Evolutionary conservation across 1,284 basidiomycete genomes (phyloP).

Genomic region (Lignosus rhinocerotis): DNA sequence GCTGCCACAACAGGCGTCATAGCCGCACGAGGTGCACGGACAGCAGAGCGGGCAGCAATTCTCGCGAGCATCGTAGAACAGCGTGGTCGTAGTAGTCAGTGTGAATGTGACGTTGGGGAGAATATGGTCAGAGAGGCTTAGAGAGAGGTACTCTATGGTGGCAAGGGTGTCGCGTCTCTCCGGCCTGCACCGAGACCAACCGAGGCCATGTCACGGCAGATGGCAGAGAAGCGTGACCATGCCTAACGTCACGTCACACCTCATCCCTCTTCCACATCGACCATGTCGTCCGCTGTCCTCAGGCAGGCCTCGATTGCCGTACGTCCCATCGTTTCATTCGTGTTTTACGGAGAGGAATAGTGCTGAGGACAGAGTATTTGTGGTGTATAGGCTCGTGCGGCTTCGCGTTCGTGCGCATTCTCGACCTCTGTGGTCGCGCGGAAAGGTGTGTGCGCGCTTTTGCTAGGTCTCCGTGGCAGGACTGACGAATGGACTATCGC

Average conservation of each 20-base stretch:
- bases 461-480: constrained; percentile 1
- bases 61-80: constrained; percentile 40
- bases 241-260: constrained; percentile 31
- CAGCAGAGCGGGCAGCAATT: constrained; percentile 37
- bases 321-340: constrained; percentile 27
- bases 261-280: constrained; percentile 40
- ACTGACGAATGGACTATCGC: not conserved
- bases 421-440: constrained; percentile 65
- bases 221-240: constrained; percentile 11
- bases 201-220: constrained; percentile 21
- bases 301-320: constrained; percentile 56
- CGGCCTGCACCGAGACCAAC: constrained; percentile 30
- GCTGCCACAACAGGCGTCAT: constrained; percentile 30
- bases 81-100: not conserved
- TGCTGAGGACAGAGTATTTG: constrained; percentile 24
- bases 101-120: not conserved
- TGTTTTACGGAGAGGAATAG: not conserved
- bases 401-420: constrained; percentile 51
- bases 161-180: constrained; percentile 1
- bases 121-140: not conserved
- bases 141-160: too few relatives aligned
- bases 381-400: constrained; percentile 41
- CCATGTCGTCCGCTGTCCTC: constrained; percentile 58
- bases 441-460: constrained; percentile 55
- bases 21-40: constrained; percentile 41